Evolutionary conservation across 2,329 filamentous ascomycete species (phyloP), one percentile per base, ranked within the genome.

Genomic region (Colletotrichum musae): DNA sequence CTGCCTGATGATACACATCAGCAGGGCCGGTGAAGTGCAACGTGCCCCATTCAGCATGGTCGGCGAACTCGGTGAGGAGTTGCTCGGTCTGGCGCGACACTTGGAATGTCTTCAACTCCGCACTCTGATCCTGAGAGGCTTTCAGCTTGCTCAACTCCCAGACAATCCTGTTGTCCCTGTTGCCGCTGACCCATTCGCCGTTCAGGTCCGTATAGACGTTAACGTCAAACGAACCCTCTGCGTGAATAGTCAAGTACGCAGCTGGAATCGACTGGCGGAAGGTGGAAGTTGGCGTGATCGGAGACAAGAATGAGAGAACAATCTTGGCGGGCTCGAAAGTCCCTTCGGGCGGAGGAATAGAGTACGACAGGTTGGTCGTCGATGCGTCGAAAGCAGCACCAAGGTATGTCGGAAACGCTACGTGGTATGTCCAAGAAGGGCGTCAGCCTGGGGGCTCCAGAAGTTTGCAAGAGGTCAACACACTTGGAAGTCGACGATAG

Each of bases 41-140:
- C 32, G 90, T 92, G 4, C 94, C 94, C 94, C 94, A 97, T 87
- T 97, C 94, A 1, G 92, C 88, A 51, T 91, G 91, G 74, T 97
- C 94, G 51, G 81, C 81, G 64, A 87, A 87, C 78, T 97, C 94
- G 1, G 92, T 93, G 62, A 96, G 88, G n/a, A 93, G 83, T 77
- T 92, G 84, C 78, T 95, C 88, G 6, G 84, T 77, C 67, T 81
- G 81, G 47, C 90, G 85, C 64, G 86, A 85, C 36, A 93, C 83
- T 70, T 85, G 88, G 90, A 91, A 94, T 1, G 89, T 91, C 81
- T 93, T 92, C 68, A 93, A 78, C 26, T 74, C 81, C 3, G 81
- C 79, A 6, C 70, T 43, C 28, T 70, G 66, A 36, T 80, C 75
- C 18, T 80, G 76, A 5, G 81, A 73, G 36, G 81, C 74, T 52